Evolutionary conservation across 805 yeast species (phyloP).

Genomic region (Barnettozyma salicaria): DNA sequence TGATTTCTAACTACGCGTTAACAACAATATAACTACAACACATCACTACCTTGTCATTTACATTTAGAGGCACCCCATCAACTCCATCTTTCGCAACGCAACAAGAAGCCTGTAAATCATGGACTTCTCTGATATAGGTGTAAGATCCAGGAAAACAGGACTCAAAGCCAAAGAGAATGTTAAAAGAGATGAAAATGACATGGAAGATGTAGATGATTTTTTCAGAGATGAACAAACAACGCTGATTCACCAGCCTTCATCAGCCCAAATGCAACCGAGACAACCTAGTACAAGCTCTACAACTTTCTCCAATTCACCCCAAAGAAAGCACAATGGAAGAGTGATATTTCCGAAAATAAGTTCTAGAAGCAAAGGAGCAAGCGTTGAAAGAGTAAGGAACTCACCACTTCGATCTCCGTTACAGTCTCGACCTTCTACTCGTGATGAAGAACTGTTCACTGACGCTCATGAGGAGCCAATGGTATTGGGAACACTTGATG

Average conservation of each 20-base stretch:
- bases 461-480: constrained; percentile 22
- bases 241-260: no score
- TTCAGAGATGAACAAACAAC: constrained; percentile 45
- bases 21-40: no score
- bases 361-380: constrained; percentile 12
- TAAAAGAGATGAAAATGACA: constrained; percentile 49
- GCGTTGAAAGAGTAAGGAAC: constrained; percentile 1
- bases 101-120: constrained; percentile 21
- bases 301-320: constrained; percentile 4
- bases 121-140: constrained; percentile 47
- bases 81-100: no score
- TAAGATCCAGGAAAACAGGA: constrained; percentile 63
- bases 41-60: no score
- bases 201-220: constrained; percentile 68
- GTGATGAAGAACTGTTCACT: constrained; percentile 18
- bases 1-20: no score
- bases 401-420: constrained; percentile 18
- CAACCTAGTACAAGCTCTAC: background rate
- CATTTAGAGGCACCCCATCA: no score
- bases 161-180: constrained; percentile 41
- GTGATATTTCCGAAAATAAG: constrained; percentile 12
- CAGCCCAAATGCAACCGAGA: background rate
- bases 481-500: constrained; percentile 10
- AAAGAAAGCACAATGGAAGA: constrained; percentile 9
- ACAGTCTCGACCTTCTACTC: constrained; percentile 15